phyloP scores from a whole-genome alignment of 2,329 filamentous ascomycete genomes.

The Ophiostoma australiae region DNA sequence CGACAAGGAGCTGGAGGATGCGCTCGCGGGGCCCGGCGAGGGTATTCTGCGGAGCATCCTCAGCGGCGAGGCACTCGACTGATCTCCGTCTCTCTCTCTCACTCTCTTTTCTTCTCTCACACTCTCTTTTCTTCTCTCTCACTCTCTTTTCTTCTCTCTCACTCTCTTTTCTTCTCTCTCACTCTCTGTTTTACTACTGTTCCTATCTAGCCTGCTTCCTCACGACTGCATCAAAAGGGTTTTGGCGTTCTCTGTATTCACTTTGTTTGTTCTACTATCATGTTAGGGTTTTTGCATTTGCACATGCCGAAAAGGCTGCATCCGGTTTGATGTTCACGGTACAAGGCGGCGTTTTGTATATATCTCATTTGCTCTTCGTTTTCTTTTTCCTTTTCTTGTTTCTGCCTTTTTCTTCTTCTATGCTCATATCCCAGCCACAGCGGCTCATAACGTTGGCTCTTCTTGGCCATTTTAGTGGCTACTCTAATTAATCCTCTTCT shows the following conservation, averaged over 20 bases:
- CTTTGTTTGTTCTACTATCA: not conserved
- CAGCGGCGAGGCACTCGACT: conserved; percentile 56
- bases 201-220: not conserved
- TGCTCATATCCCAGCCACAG: conserved; percentile 7
- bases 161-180: not conserved
- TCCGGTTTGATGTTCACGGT: not conserved
- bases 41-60: conserved; percentile 60
- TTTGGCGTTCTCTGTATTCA: not conserved
- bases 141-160: not conserved
- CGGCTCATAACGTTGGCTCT: not conserved
- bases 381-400: not conserved
- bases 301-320: conserved; percentile 4
- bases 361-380: not conserved
- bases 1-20: conserved; percentile 70
- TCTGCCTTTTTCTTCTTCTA: not conserved
- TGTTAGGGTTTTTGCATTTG: conserved; percentile 1
- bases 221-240: not conserved
- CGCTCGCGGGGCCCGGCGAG: conserved; percentile 58
- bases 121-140: not conserved
- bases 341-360: not conserved
- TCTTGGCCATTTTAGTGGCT: not conserved
- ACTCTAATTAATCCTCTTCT: not conserved
- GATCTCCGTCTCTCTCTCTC: conserved; percentile 17
- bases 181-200: not conserved
- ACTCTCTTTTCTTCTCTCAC: too few relatives aligned